Percentiles rank a stretch among this genome's conserved stretches.
Evolutionary conservation across 257 asterid genomes (phyloP).

Genomic region (Nyctanthes arbortristis): DNA sequence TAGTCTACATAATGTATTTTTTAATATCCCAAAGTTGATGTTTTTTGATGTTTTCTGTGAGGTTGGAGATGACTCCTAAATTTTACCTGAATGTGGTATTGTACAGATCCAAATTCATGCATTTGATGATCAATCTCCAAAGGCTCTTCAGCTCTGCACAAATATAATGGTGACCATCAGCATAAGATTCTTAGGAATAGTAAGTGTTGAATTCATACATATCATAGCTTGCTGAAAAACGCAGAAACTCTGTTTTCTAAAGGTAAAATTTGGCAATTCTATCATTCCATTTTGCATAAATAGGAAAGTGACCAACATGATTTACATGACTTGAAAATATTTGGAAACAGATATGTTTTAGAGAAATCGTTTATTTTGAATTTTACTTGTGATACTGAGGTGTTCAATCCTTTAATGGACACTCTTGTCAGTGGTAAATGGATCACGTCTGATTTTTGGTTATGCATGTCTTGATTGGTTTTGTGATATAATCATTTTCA

Average conservation of each 20-base stretch:
- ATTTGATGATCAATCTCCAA: slow-evolving; percentile 70
- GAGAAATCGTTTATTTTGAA: neutral
- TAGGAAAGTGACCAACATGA: neutral
- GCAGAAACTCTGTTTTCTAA: neutral
- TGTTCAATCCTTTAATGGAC: neutral
- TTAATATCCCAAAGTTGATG: too few species aligned
- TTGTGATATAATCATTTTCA: neutral
- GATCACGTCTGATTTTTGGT: neutral
- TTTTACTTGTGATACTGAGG: neutral
- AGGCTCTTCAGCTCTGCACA: slow-evolving; percentile 52
- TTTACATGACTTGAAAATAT: neutral
- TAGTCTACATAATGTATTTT: too few species aligned
- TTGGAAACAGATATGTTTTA: neutral
- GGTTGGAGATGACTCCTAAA: neutral
- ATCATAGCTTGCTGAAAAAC: neutral
- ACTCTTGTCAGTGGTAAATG: neutral
- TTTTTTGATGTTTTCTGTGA: neutral
- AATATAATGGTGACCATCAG: slow-evolving; percentile 8
- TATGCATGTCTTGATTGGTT: neutral
- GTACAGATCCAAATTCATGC: slow-evolving; percentile 82
- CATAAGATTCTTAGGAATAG: neutral
- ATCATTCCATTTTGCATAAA: too few species aligned
- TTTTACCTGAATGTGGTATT: slow-evolving; percentile 79
- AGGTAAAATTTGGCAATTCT: neutral
- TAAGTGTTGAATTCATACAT: neutral